Conservation (phyloP, 805 yeast species). For the Hanseniaspora jakobsenii region DNA sequence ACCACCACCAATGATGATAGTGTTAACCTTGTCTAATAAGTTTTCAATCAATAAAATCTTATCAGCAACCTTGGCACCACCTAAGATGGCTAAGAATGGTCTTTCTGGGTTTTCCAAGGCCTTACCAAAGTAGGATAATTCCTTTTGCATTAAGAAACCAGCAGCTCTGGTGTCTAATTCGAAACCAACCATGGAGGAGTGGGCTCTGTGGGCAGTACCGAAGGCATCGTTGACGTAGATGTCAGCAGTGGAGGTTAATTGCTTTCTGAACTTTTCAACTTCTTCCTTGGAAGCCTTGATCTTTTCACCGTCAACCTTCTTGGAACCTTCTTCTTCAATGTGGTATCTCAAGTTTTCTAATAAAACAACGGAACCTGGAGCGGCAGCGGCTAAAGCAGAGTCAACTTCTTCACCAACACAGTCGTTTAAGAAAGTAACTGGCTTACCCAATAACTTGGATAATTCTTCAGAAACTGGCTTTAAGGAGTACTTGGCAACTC, state of each 20-base stretch:
- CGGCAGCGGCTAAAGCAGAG: conserved; percentile 58
- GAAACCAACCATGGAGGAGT: conserved; percentile 97
- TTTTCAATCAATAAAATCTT: conserved; percentile 97
- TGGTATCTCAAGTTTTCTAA: conserved; percentile 98
- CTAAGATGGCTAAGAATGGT: conserved; percentile 96
- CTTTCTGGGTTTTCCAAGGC: conserved; percentile 96
- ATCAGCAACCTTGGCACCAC: conserved; percentile 99
- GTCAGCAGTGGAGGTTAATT: conserved; percentile 86
- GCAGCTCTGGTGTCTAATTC: conserved; percentile 93
- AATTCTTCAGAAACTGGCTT: conserved; percentile 90
- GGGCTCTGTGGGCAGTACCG: conserved; percentile 99
- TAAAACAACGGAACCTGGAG: conserved; percentile 71
- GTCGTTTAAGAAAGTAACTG: conserved; percentile 74
- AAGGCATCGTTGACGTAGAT: conserved; percentile 97
- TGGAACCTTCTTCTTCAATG: conserved; percentile 92
- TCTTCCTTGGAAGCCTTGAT: conserved; percentile 79
- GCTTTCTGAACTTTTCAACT: conserved; percentile 78
- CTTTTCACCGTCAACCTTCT: conserved; percentile 84
- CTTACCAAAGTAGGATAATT: conserved; percentile 92
- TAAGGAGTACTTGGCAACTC: conserved; percentile 71
- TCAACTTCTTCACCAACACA: conserved; percentile 89
- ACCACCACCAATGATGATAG: conserved; percentile 96
- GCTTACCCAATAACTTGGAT: conserved; percentile 56
- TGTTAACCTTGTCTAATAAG: conserved; percentile 88
- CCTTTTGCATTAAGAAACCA: conserved; percentile 97